Evolutionary conservation across 2,329 filamentous ascomycete species (phyloP).

Genomic region (Aulographum hederae): DNA sequence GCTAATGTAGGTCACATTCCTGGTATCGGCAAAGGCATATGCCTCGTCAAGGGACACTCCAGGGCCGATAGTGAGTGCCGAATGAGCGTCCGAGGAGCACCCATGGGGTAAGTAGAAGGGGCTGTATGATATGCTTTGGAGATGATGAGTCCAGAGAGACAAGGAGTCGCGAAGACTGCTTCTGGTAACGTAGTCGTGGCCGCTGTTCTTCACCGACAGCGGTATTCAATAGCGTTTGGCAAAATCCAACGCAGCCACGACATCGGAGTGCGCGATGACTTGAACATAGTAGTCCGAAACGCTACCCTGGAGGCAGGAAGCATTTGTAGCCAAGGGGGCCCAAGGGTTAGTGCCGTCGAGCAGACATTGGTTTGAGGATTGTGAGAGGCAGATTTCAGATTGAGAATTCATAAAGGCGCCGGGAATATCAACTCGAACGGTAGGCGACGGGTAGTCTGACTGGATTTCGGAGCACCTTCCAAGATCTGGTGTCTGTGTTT

Average conservation of each 20-base stretch:
- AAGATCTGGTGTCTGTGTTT: slow-evolving; percentile 6
- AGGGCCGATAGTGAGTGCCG: slow-evolving; percentile 12
- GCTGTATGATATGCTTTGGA: background rate
- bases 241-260: background rate
- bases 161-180: background rate
- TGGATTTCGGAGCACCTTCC: background rate
- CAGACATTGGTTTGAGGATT: slow-evolving; percentile 12
- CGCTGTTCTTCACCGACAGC: background rate
- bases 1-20: slow-evolving; percentile 10
- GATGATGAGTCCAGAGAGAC: background rate
- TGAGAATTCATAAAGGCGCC: slow-evolving; percentile 13
- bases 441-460: background rate
- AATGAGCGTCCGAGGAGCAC: slow-evolving; percentile 1
- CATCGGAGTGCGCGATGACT: slow-evolving; percentile 4
- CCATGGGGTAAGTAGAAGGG: background rate
- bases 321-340: slow-evolving; percentile 7
- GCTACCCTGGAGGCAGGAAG: slow-evolving; percentile 12
- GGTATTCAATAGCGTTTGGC: background rate
- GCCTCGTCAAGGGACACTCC: slow-evolving; percentile 13
- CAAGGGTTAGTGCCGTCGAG: slow-evolving; percentile 10
- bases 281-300: slow-evolving; percentile 10
- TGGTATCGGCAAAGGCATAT: slow-evolving; percentile 10
- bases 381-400: slow-evolving; percentile 11
- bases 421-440: slow-evolving; percentile 5
- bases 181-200: background rate